Evolutionary conservation across 345 rosid species (phyloP), one percentile per base, ranked within the genome.

Genomic region (Aurinia saxatilis): DNA sequence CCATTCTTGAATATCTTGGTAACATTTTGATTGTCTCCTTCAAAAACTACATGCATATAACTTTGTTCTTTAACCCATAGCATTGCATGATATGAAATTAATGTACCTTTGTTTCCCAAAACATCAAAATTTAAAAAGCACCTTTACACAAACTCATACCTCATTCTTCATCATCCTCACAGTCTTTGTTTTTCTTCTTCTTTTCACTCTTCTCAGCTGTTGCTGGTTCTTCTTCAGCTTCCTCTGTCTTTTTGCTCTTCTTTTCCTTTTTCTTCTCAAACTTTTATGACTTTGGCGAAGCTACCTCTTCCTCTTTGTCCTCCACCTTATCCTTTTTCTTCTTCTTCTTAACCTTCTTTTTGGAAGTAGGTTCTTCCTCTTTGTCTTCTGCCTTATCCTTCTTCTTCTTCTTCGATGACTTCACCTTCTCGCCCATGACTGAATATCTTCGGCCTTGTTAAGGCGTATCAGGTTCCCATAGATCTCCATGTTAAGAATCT

Each of bases 201-300:
- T 88, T 86, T 72, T 84, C 84, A 51, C 86, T 89, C 57, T 77
- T 74, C 40, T 75, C 84, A 10, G 73, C 80, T 58, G 63, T 68
- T 5, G 63, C n/a, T n/a, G n/a, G 65, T 23, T 70, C 83, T 63
- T 60, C 70, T 59, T 67, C 80, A 14, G 50, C 79, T 61, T 75
- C 90, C 31, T 73, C 82, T 0, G 68, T 66, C 19, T 75, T 87
- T 61, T 82, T 84, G 51, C 78, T 73, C 71, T 82, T 86, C n/a
- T n/a, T n/a, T n/a, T n/a, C n/a, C 84, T 85, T 82, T 54, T 79
- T 74, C 58, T 83, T 86, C 77, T 88, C 82, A 80, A 86, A 83
- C 66, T 85, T 82, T 54, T 84, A 85, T 23, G 79, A 85, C 82
- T 86, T 88, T 68, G 82, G 90, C 0, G 81, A 75, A 9, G 79